These are phyloP conservation scores for Rhodosporidiobolus sp. DNA, from an alignment of 768 basidiomycete species.

Conservation along the genomic window DNA sequence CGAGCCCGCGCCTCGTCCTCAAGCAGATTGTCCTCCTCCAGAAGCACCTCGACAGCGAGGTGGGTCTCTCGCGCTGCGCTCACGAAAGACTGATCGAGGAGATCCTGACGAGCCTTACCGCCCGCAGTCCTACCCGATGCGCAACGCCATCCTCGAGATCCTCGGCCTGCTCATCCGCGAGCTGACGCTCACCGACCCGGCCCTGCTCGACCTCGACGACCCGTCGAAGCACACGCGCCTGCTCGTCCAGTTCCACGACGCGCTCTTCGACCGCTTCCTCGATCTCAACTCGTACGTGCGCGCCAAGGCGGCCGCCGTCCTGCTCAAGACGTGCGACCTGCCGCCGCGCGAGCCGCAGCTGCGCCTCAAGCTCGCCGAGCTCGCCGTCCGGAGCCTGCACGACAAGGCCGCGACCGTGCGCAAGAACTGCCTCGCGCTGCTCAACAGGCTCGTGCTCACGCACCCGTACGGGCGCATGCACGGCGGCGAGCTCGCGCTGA, in stretches of 20 bases:
- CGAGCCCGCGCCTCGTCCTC: constrained; percentile 71
- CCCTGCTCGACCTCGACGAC: constrained; percentile 48
- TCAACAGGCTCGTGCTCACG: constrained; percentile 71
- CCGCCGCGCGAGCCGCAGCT: constrained; percentile 81
- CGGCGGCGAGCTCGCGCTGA: constrained; percentile 71
- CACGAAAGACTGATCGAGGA: no score
- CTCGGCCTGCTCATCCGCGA: constrained; percentile 81
- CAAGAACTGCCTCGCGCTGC: constrained; percentile 71
- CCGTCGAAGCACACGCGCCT: constrained; percentile 52
- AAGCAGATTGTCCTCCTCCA: constrained; percentile 86
- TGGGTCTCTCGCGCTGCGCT: constrained; percentile 46
- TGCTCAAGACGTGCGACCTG: constrained; percentile 73
- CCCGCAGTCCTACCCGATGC: constrained; percentile 85
- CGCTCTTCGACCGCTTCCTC: constrained; percentile 79
- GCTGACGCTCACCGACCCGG: constrained; percentile 60
- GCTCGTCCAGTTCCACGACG: constrained; percentile 53
- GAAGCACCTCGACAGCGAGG: constrained; percentile 87
- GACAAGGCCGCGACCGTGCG: constrained; percentile 89
- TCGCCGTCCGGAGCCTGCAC: constrained; percentile 74
- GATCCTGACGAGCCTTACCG: not conserved
- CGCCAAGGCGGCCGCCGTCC: constrained; percentile 73
- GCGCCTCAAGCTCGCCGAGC: constrained; percentile 67
- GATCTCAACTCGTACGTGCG: constrained; percentile 89
- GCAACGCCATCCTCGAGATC: constrained; percentile 87
- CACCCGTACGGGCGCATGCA: constrained; percentile 84